phyloP scores from a whole-genome alignment of 139 green algal genomes.

The Pseudopediastrum boryanum region DNA sequence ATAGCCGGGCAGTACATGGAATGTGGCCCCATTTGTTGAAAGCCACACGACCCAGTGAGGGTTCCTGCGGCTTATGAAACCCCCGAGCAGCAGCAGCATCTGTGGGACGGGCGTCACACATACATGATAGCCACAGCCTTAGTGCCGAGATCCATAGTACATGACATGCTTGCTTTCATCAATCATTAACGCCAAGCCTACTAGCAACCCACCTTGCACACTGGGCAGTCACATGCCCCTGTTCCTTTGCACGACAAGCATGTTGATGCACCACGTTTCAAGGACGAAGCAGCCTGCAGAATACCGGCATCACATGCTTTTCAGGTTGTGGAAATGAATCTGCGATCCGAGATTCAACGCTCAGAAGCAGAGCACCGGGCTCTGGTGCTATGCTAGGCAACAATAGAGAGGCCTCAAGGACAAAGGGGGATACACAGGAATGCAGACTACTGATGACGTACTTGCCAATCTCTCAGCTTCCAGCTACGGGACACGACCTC shows the following conservation, averaged over 20 bases:
- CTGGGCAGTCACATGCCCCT: slow-evolving; percentile 5
- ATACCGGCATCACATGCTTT: neutral
- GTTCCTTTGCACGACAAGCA: slow-evolving; percentile 25
- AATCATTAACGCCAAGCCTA: no score
- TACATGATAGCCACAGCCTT: neutral
- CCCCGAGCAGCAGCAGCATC: neutral
- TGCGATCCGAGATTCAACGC: neutral
- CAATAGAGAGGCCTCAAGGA: neutral
- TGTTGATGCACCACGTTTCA: slow-evolving; percentile 11
- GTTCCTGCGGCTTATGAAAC: neutral
- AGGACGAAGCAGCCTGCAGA: neutral
- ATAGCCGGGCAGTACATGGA: no score
- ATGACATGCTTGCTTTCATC: no score
- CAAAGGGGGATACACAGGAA: neutral
- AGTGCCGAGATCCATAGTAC: neutral
- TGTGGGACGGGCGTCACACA: neutral
- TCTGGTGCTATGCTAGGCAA: neutral
- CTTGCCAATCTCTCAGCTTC: no score
- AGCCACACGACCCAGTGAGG: neutral
- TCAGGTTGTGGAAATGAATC: neutral
- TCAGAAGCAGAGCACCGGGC: no score
- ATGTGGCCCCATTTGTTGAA: neutral
- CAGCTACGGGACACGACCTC: no score
- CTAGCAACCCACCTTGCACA: slow-evolving; percentile 5
- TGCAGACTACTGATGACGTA: no score